A percentile compares a stretch with the other conserved stretches of the same genome.
phyloP scores from a whole-genome alignment of 345 rosid genomes.

The Viola odorata region DNA sequence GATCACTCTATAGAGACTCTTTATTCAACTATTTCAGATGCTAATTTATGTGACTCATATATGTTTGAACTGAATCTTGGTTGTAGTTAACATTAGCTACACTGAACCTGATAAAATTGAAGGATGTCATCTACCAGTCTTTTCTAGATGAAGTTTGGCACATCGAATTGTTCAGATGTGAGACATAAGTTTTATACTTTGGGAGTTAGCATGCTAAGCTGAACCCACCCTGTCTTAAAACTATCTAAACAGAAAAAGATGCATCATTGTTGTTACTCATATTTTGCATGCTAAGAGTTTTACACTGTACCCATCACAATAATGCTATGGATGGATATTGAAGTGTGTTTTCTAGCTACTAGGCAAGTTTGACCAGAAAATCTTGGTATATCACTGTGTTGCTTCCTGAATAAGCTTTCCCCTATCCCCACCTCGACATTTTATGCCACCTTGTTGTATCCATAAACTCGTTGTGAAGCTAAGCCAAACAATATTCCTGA shows the following conservation, averaged over 20 bases:
- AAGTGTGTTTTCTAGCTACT: not conserved
- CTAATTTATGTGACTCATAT: not conserved
- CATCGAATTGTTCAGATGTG: too few relatives aligned
- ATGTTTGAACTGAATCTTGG: not conserved
- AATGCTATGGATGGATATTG: not conserved
- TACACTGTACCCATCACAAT: not conserved
- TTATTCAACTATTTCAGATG: not conserved
- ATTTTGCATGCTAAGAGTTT: not conserved
- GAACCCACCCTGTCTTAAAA: too few relatives aligned
- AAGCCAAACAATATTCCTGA: not conserved
- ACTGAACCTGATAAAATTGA: not conserved
- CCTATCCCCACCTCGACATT: not conserved
- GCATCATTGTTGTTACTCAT: not conserved
- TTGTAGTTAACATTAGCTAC: too few relatives aligned
- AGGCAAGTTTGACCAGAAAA: not conserved
- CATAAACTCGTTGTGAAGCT: too few relatives aligned
- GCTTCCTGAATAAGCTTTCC: not conserved
- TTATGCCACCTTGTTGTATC: not conserved
- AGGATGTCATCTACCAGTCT: not conserved
- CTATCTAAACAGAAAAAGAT: too few relatives aligned
- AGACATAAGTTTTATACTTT: too few relatives aligned
- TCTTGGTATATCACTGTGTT: not conserved
- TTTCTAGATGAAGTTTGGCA: too few relatives aligned
- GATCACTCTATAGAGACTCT: too few relatives aligned
- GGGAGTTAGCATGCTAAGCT: too few relatives aligned